These are phyloP conservation scores for Kwoniella mangroviensis DNA, from an alignment of 768 basidiomycete species.

Conservation along the genomic window DNA sequence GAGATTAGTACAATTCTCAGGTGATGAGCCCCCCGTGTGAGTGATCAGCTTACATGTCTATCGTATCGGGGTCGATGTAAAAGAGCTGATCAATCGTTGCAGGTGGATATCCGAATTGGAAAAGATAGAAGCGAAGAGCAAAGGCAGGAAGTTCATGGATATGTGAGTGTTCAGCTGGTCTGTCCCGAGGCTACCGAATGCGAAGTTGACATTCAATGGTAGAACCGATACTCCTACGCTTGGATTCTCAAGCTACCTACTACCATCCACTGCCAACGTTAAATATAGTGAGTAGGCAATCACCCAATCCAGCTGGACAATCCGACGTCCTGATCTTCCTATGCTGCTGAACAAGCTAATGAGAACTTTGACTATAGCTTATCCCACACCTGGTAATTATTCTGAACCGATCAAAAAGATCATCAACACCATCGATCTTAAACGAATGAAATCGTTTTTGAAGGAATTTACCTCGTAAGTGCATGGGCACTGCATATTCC, in stretches of 20 bases:
- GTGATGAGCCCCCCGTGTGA: slow-evolving; percentile 65
- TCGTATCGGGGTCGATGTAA: background rate
- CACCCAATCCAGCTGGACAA: background rate
- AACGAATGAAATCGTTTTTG: slow-evolving; percentile 48
- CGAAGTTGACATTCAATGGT: slow-evolving; percentile 4
- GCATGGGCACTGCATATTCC: background rate
- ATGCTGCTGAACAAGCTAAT: background rate
- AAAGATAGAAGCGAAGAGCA: slow-evolving; percentile 81
- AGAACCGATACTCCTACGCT: slow-evolving; percentile 73
- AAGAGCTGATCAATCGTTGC: too few species aligned
- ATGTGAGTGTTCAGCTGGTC: slow-evolving; percentile 58
- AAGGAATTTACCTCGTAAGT: slow-evolving; percentile 47
- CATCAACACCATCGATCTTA: slow-evolving; percentile 42
- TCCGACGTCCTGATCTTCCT: background rate
- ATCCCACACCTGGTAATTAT: slow-evolving; percentile 54
- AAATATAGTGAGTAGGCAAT: slow-evolving; percentile 46
- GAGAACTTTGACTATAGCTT: slow-evolving; percentile 26
- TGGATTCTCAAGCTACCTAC: slow-evolving; percentile 48
- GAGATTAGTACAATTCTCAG: slow-evolving; percentile 77
- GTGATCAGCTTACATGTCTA: slow-evolving; percentile 5
- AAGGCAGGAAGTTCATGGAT: slow-evolving; percentile 83
- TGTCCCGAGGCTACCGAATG: background rate
- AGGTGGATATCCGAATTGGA: slow-evolving; percentile 84
- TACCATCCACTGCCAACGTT: slow-evolving; percentile 36
- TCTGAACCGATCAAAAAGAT: slow-evolving; percentile 48